Base-by-base conservation (phyloP, 768 basidiomycete genomes). In the Butyriboletus loyo region DNA sequence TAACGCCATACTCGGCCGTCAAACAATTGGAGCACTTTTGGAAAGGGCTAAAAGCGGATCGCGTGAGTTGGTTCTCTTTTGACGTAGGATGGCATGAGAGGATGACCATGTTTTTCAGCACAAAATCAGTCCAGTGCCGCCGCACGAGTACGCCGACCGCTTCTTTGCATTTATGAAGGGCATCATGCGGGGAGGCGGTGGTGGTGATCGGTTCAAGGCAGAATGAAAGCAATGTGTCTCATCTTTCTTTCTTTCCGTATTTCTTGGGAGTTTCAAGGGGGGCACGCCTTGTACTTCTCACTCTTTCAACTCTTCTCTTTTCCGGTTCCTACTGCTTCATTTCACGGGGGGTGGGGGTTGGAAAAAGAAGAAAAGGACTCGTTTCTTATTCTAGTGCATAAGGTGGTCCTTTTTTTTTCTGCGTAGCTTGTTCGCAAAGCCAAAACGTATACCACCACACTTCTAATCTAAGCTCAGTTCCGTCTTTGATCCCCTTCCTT, bases 101-200 rank as follows among this genome's bases (percentile, higher is more conserved):
- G 14, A 31, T 59, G 37, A 57, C 61, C 41, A 15, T 36, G 41
- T 34, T 22, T 52, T 58, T 15, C 60, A 97, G 93, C 92, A 94
- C 65, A 95, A 90, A 66, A 98, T 98, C 60, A 95, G 92, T 47
- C 92, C 95, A 7, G 92, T 98, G 2, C 87, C 87, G 3, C 93
- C 97, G 0, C 60, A 71, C 7, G 90, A 95, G 60, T 98, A 99
- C 66, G 87, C 84, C 4, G 83, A 90, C 34, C 83, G 97, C 40
- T 98, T 99, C 78, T 86, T 90, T 69, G 53, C 76, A 24, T 94
- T 94, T 61, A 86, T 94, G 85, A 85, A 83, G 66, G 86, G 88
- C 22, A 79, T 87, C 62, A 91, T 93, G 85, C 83, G 85, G 3
- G 87, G 89, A 21, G 90, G 91, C 9, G 89, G 76, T 39, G 87